Conservation (phyloP, 1,284 basidiomycete species). For the Ganoderma boninense region DNA sequence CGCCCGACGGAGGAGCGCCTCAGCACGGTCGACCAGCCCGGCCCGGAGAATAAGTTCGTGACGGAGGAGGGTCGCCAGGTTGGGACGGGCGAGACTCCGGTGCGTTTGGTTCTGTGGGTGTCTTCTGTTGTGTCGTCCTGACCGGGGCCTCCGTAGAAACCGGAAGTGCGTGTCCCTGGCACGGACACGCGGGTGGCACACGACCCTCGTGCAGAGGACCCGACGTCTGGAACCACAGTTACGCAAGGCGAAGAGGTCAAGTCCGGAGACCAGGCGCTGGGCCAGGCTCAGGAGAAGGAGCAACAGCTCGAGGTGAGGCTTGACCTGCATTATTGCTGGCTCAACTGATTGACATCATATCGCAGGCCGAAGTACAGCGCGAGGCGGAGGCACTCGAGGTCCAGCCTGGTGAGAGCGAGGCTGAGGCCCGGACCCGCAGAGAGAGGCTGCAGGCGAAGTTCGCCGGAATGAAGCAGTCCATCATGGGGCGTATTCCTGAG, state of each 20-base stretch:
- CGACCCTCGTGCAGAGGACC: slow-evolving; percentile 49
- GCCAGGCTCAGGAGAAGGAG: slow-evolving; percentile 32
- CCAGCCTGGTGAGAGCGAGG: slow-evolving; percentile 41
- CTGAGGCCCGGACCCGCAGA: slow-evolving; percentile 58
- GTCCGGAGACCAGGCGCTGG: slow-evolving; percentile 40
- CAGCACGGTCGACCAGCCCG: slow-evolving; percentile 73
- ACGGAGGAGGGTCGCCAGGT: slow-evolving; percentile 56
- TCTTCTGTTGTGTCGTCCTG: too few relatives aligned
- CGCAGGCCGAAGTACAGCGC: slow-evolving; percentile 35
- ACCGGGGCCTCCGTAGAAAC: slow-evolving; percentile 33
- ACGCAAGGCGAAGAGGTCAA: slow-evolving; percentile 46
- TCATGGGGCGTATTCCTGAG: slow-evolving; percentile 63
- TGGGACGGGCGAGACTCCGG: slow-evolving; percentile 45
- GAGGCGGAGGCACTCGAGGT: slow-evolving; percentile 31
- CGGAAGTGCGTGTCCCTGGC: slow-evolving; percentile 59
- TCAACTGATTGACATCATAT: slow-evolving; percentile 2
- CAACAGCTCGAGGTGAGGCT: slow-evolving; percentile 35
- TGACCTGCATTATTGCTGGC: too few relatives aligned
- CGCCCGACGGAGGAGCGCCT: slow-evolving; percentile 76
- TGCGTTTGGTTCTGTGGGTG: slow-evolving; percentile 43
- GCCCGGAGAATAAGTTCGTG: slow-evolving; percentile 67
- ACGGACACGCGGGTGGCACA: slow-evolving; percentile 51
- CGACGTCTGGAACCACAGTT: slow-evolving; percentile 36
- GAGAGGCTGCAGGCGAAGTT: slow-evolving; percentile 56
- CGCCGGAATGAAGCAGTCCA: slow-evolving; percentile 50